A percentile compares a stretch with the other conserved stretches of the same genome.
These are phyloP conservation scores for Ogataea chonburiensis DNA, from an alignment of 805 yeast species.

Conservation along the genomic window DNA sequence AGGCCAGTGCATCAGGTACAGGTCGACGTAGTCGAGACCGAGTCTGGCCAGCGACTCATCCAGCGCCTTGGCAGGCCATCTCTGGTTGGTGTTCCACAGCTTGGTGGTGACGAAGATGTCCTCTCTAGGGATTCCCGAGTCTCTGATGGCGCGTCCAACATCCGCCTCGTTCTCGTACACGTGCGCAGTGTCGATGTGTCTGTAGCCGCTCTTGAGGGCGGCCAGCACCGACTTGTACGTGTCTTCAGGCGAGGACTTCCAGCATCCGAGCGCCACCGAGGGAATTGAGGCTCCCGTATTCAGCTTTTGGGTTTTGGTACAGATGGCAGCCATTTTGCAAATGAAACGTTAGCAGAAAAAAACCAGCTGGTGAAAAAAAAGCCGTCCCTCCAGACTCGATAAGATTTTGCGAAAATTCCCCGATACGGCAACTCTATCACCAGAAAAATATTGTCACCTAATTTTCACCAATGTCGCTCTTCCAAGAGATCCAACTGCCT, in stretches of 20 bases:
- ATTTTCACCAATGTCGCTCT: slow-evolving; percentile 12
- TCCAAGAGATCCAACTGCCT: slow-evolving; percentile 35
- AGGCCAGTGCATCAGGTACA: slow-evolving; percentile 85
- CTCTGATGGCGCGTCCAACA: slow-evolving; percentile 57
- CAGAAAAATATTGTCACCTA: too few relatives aligned
- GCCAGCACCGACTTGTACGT: slow-evolving; percentile 53
- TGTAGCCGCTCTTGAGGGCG: slow-evolving; percentile 63
- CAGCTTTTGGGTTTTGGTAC: slow-evolving; percentile 11
- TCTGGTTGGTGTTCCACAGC: slow-evolving; percentile 56
- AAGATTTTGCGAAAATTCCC: background rate
- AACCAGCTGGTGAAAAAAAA: background rate
- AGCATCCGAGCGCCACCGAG: slow-evolving; percentile 71
- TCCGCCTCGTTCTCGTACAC: slow-evolving; percentile 61
- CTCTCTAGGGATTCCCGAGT: slow-evolving; percentile 60
- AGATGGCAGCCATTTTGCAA: slow-evolving; percentile 7
- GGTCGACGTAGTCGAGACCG: slow-evolving; percentile 73
- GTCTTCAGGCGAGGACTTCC: slow-evolving; percentile 54
- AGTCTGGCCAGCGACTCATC: slow-evolving; percentile 59
- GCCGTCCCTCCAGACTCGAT: background rate
- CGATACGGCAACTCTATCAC: slow-evolving; percentile 3
- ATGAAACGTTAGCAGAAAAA: too few relatives aligned
- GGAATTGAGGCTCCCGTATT: slow-evolving; percentile 45
- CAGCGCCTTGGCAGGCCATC: slow-evolving; percentile 49
- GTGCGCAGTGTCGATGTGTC: slow-evolving; percentile 74
- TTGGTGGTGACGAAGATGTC: slow-evolving; percentile 73